Evolutionary conservation across 1,284 basidiomycete species (phyloP).

Genomic region (Moesziomyces globuligerus): DNA sequence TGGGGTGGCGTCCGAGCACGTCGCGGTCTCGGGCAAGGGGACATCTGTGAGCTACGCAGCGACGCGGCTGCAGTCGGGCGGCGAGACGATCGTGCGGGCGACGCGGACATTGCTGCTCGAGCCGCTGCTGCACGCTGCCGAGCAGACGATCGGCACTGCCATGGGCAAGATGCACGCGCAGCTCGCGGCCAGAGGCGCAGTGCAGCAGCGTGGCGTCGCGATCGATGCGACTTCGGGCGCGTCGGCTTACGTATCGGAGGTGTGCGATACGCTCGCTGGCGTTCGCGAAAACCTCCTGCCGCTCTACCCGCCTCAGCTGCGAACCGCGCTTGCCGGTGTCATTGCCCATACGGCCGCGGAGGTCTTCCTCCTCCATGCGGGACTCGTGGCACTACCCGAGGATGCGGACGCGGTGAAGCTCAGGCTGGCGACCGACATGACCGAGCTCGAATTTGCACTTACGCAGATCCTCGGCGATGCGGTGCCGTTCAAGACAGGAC

Average conservation of each 20-base stretch:
- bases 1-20: conserved; percentile 11
- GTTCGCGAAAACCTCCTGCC: conserved; percentile 10
- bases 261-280: conserved; percentile 10
- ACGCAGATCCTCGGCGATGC: conserved; percentile 52
- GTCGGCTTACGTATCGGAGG: conserved; percentile 16
- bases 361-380: conserved; percentile 85
- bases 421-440: conserved; percentile 92
- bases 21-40: too few species aligned
- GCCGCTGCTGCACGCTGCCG: not conserved
- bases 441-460: conserved; percentile 86
- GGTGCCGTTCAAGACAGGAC: too few species aligned
- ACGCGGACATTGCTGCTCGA: conserved; percentile 1
- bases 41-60: conserved; percentile 1
- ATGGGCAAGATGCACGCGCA: conserved; percentile 28
- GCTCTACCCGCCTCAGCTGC: conserved; percentile 5
- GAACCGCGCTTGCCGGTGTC: not conserved
- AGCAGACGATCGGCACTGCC: not conserved
- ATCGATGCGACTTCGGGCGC: conserved; percentile 27
- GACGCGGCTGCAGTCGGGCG: not conserved
- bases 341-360: conserved; percentile 2
- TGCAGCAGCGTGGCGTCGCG: conserved; percentile 1
- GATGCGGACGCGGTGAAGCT: conserved; percentile 87
- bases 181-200: conserved; percentile 1
- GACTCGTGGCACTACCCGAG: conserved; percentile 72
- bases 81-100: not conserved